These are phyloP conservation scores for Metschnikowia baotianmanensis DNA, from an alignment of 805 yeast species.

Conservation along the genomic window DNA sequence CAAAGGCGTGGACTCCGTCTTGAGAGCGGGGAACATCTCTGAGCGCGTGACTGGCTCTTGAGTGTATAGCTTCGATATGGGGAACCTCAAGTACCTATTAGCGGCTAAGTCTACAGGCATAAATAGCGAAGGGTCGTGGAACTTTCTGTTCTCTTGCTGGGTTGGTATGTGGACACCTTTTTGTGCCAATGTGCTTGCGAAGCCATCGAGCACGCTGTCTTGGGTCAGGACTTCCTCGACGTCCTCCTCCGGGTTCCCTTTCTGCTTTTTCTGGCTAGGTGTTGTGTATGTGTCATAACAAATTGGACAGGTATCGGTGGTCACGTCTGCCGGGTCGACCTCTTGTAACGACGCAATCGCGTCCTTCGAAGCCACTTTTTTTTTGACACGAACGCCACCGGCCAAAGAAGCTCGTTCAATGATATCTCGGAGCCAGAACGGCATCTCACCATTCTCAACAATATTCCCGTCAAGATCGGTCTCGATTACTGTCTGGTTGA, in stretches of 20 bases:
- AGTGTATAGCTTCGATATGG: constrained; percentile 9
- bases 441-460: constrained; percentile 15
- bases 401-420: constrained; percentile 35
- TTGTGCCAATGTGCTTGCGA: not conserved
- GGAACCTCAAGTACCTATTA: constrained; percentile 12
- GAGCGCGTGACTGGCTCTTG: constrained; percentile 5
- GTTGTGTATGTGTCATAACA: constrained; percentile 38
- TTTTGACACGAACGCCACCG: constrained; percentile 25
- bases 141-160: not conserved
- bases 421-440: constrained; percentile 20
- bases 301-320: constrained; percentile 35
- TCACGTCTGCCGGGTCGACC: constrained; percentile 20
- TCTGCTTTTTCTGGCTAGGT: constrained; percentile 13
- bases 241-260: constrained; percentile 7
- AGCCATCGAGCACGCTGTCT: constrained; percentile 3
- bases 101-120: constrained; percentile 16
- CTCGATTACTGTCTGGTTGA: constrained; percentile 15
- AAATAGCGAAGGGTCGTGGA: constrained; percentile 16
- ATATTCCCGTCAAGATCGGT: constrained; percentile 19
- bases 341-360: constrained; percentile 35
- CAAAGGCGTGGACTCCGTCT: constrained; percentile 3
- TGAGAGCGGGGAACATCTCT: constrained; percentile 15
- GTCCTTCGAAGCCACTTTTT: constrained; percentile 36
- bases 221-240: not conserved
- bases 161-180: constrained; percentile 9